Percentiles rank a stretch among this genome's conserved stretches.
Evolutionary conservation across 2,329 filamentous ascomycete genomes (phyloP).

Genomic region (Cordyceps pruinosa): DNA sequence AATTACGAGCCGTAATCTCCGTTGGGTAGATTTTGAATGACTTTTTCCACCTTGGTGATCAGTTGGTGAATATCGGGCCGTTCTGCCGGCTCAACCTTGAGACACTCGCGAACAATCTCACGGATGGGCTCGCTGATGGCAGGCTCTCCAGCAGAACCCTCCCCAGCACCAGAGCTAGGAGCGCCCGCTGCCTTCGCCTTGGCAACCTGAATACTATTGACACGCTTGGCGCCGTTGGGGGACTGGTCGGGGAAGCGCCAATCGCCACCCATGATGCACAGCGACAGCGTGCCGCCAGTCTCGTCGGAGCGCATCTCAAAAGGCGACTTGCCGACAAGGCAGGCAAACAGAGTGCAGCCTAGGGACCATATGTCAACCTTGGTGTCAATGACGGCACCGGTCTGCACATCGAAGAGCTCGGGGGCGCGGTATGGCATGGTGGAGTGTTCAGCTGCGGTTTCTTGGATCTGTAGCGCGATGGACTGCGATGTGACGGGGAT

Average conservation of each 20-base stretch:
- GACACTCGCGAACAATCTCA: slow-evolving; percentile 78
- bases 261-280: slow-evolving; percentile 88
- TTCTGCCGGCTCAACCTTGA: slow-evolving; percentile 80
- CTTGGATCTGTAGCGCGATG: slow-evolving; percentile 84
- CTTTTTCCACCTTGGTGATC: slow-evolving; percentile 68
- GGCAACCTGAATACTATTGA: slow-evolving; percentile 31
- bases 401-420: slow-evolving; percentile 97
- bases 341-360: slow-evolving; percentile 96
- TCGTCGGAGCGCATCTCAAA: slow-evolving; percentile 96
- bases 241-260: slow-evolving; percentile 95
- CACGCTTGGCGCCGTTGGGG: slow-evolving; percentile 45
- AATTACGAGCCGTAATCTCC: slow-evolving; percentile 22
- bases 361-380: slow-evolving; percentile 98
- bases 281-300: slow-evolving; percentile 85
- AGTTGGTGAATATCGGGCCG: slow-evolving; percentile 81
- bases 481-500: slow-evolving; percentile 85
- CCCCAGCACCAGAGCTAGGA: slow-evolving; percentile 19
- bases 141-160: slow-evolving; percentile 21
- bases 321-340: slow-evolving; percentile 90
- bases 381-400: slow-evolving; percentile 82
- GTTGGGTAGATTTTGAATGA: slow-evolving; percentile 60
- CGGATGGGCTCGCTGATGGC: slow-evolving; percentile 76
- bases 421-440: slow-evolving; percentile 98
- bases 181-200: slow-evolving; percentile 23
- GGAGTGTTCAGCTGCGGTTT: slow-evolving; percentile 89